These are phyloP conservation scores for Hypoxylon sp. DNA, from an alignment of 2,329 filamentous ascomycete species.

Conservation along the genomic window DNA sequence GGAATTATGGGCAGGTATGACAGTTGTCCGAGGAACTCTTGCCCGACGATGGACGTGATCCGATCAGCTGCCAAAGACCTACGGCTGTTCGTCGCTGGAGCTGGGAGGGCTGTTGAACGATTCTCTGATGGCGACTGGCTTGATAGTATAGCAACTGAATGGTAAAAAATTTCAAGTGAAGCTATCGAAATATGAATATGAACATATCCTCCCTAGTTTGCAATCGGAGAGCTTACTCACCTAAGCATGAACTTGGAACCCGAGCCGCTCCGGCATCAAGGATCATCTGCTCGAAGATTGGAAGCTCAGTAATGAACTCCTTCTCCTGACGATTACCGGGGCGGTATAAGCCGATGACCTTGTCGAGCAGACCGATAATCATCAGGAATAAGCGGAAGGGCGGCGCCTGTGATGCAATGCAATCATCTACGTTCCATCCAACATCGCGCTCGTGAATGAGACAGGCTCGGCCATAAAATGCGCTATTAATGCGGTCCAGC, in stretches of 20 bases:
- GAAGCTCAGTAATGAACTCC: constrained; percentile 66
- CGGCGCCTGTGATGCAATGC: constrained; percentile 65
- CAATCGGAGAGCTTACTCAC: constrained; percentile 54
- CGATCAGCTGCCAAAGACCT: constrained; percentile 71
- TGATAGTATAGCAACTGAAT: constrained; percentile 74
- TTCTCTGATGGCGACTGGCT: constrained; percentile 66
- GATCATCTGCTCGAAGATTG: constrained; percentile 71
- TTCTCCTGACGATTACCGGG: constrained; percentile 66
- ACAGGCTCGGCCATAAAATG: constrained; percentile 72
- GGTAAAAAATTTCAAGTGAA: constrained; percentile 74
- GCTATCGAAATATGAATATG: constrained; percentile 58
- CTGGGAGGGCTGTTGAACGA: constrained; percentile 60
- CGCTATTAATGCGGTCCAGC: constrained; percentile 71
- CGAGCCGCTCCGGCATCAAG: constrained; percentile 67
- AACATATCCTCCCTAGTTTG: constrained; percentile 30
- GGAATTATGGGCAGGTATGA: constrained; percentile 70
- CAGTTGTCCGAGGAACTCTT: constrained; percentile 64
- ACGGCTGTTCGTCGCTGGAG: constrained; percentile 67
- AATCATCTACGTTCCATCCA: constrained; percentile 66
- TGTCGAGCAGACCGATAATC: constrained; percentile 69
- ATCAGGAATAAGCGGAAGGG: constrained; percentile 71
- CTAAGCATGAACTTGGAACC: constrained; percentile 64
- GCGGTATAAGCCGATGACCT: constrained; percentile 72
- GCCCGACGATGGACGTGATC: constrained; percentile 68
- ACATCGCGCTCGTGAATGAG: constrained; percentile 74